Evolutionary conservation across 2,329 filamentous ascomycete genomes (phyloP), one percentile per base, ranked within the genome.

Genomic region (Neocatenulostroma microsporum): DNA sequence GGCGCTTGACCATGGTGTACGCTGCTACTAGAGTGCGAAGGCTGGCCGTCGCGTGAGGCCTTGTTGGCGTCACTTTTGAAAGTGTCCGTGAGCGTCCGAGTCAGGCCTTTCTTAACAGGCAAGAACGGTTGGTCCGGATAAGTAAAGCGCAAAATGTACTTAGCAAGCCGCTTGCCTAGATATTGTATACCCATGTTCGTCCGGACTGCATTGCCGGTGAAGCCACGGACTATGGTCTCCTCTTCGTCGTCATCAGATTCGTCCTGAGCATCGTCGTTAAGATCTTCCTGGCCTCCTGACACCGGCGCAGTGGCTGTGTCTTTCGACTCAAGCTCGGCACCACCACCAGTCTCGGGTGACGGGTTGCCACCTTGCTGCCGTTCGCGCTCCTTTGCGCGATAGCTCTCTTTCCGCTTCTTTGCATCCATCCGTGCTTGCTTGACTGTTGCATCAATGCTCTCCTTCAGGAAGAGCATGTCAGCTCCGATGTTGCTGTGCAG

Each of bases 171-270:
- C 60, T 96, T 96, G 14, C 91, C 91, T 4, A 98, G 74, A 60
- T 94, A 98, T 60, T 96, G 94, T 54, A 98, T 96, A 12, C 91
- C 91, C 46, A 82, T 80, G 63, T 98, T 91, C 2, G 91, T 98
- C 39, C 83, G 81, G 21, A 85, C 86, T 6, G 84, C 85, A 59
- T 96, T 96, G 30, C 85, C 87, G 5, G 81, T 78, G 56, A 89
- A 96, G 2, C 89, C 89, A 46, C 89, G 74, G 3, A 95, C 89
- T 50, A 96, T 79, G 11, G 94, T 80, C 55, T 94, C 76, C 51
- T 91, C 84, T 24, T 88, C 80, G 19, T 85, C 80, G 9, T 84
- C 75, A 2, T 74, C 67, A 4, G 70, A 69, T 20, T 48, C 52
- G 21, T 54, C 54, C n/a, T n/a, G n/a, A n/a, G n/a, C n/a, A 11